Evolutionary conservation across 192 early-diverging fungal genomes (phyloP).

Genomic region (Coemansia sp.): DNA sequence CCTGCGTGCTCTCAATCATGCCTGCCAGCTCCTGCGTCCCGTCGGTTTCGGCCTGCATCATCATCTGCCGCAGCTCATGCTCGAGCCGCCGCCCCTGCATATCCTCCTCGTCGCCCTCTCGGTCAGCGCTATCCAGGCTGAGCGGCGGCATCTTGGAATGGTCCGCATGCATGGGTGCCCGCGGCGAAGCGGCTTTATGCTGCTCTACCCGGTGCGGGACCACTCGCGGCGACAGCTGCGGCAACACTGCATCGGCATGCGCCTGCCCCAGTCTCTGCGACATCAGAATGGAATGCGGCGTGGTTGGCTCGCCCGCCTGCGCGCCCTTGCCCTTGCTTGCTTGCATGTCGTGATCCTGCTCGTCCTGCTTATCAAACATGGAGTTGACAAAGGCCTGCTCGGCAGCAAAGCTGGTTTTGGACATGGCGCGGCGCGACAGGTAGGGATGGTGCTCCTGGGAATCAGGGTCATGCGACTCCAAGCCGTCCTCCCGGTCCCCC

Average conservation of each 20-base stretch:
- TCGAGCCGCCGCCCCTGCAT: constrained; percentile 28
- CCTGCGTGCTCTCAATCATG: constrained; percentile 26
- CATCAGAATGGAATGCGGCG: constrained; percentile 45
- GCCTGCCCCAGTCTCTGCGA: constrained; percentile 43
- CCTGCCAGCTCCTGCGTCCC: constrained; percentile 20
- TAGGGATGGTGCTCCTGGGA: constrained; percentile 12
- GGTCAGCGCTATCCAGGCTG: not conserved
- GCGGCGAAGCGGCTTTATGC: constrained; percentile 20
- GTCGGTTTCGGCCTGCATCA: constrained; percentile 22
- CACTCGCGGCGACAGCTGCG: constrained; percentile 41
- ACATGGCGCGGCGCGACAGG: constrained; percentile 21
- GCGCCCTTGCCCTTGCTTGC: not conserved
- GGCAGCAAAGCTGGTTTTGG: constrained; percentile 38
- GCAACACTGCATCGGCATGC: constrained; percentile 38
- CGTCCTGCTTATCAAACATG: constrained; percentile 21
- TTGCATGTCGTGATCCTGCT: not conserved
- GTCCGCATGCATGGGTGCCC: not conserved
- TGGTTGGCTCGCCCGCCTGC: not conserved
- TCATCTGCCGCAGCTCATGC: constrained; percentile 42
- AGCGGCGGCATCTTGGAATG: not conserved
- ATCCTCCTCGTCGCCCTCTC: constrained; percentile 13
- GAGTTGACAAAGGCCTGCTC: constrained; percentile 34
- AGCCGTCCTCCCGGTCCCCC: not conserved
- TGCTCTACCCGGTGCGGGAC: not conserved
- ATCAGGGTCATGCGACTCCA: not conserved